Evolutionary conservation across 2,329 filamentous ascomycete genomes (phyloP).

Genomic region (Botrytis fragariae): DNA sequence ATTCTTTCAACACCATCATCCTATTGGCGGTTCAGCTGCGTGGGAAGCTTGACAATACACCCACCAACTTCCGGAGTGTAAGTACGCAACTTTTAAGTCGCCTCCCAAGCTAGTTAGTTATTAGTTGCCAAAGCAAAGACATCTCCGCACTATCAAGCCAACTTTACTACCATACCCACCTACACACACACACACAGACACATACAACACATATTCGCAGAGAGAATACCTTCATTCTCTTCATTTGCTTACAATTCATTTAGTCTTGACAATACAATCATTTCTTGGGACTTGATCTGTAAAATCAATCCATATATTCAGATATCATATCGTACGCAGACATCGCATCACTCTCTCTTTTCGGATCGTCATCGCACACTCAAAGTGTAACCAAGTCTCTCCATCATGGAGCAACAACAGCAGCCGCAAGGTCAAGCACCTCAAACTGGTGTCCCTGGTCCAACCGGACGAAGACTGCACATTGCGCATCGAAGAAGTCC

Average conservation of each 20-base stretch:
- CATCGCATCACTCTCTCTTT: neutral
- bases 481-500: slow-evolving; percentile 96
- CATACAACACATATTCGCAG: neutral
- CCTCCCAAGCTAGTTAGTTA: neutral
- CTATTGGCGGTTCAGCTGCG: neutral
- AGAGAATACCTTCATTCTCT: slow-evolving; percentile 27
- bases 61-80: neutral
- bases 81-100: neutral
- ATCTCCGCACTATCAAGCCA: slow-evolving; percentile 2
- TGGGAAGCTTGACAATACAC: neutral
- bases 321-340: neutral
- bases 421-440: slow-evolving; percentile 28
- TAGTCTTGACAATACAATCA: neutral
- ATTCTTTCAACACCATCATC: slow-evolving; percentile 1
- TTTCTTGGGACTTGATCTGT: neutral
- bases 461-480: slow-evolving; percentile 85
- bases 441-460: slow-evolving; percentile 63
- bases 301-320: neutral
- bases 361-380: slow-evolving; percentile 41
- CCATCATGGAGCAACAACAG: slow-evolving; percentile 45
- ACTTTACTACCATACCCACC: neutral
- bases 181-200: neutral
- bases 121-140: neutral
- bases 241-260: slow-evolving; percentile 34
- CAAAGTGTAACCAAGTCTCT: slow-evolving; percentile 44